A percentile compares a stretch with the other conserved stretches of the same genome.
phyloP scores from a whole-genome alignment of 805 yeast genomes.

The Sungouiozyma ichnusensis region DNA sequence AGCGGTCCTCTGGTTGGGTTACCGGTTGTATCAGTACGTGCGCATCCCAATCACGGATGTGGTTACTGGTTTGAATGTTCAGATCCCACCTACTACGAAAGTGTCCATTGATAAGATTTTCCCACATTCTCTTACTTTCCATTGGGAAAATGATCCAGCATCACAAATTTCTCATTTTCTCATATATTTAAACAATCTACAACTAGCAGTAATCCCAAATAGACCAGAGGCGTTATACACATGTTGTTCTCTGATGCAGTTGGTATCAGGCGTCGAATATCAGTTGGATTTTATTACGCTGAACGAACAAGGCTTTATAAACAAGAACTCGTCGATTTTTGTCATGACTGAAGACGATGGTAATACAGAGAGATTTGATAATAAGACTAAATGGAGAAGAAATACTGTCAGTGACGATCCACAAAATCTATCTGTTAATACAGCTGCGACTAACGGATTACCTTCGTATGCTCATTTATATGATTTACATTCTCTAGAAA shows the following conservation, averaged over 20 bases:
- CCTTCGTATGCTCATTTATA: slow-evolving; percentile 23
- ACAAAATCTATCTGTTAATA: slow-evolving; percentile 2
- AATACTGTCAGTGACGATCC: slow-evolving; percentile 8
- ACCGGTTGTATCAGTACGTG: slow-evolving; percentile 21
- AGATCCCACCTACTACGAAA: slow-evolving; percentile 26
- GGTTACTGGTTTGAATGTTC: slow-evolving; percentile 20
- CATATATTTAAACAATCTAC: slow-evolving; percentile 23
- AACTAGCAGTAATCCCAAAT: slow-evolving; percentile 25
- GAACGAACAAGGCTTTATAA: slow-evolving; percentile 26
- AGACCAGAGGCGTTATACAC: slow-evolving; percentile 23
- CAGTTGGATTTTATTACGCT: slow-evolving; percentile 27
- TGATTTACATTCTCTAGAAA: slow-evolving; percentile 21
- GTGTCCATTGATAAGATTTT: slow-evolving; percentile 27
- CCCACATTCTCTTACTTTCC: slow-evolving; percentile 20
- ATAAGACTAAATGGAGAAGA: slow-evolving; percentile 15
- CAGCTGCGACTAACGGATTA: slow-evolving; percentile 4
- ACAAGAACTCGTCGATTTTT: slow-evolving; percentile 24
- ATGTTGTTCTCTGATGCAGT: slow-evolving; percentile 23
- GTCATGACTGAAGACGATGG: slow-evolving; percentile 18
- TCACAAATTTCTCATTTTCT: slow-evolving; percentile 21
- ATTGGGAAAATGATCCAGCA: slow-evolving; percentile 28
- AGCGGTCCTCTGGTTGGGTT: slow-evolving; percentile 20
- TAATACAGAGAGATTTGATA: slow-evolving; percentile 1
- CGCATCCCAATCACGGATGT: slow-evolving; percentile 23
- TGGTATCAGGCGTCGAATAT: slow-evolving; percentile 19